A percentile compares a stretch with the other conserved stretches of the same genome.
These are phyloP conservation scores for Corallochytrium limacisporum DNA, from an alignment of 78 protist genomes.

Conservation along the genomic window DNA sequence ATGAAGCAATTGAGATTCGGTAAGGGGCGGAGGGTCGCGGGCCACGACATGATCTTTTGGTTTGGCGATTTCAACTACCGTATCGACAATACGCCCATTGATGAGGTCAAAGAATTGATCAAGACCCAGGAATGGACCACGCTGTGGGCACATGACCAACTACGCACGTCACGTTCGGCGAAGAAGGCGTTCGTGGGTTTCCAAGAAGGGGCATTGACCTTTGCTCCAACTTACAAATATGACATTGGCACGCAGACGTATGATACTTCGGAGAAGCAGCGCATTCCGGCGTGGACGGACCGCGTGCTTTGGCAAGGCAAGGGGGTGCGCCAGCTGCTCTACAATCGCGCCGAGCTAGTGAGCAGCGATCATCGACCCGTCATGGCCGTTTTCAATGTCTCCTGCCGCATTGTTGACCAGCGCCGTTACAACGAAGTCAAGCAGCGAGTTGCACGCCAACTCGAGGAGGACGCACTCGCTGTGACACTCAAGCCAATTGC, in stretches of 20 bases:
- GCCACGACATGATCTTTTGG: conserved; percentile 64
- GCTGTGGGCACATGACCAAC: background rate
- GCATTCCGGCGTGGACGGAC: conserved; percentile 74
- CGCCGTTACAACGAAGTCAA: background rate
- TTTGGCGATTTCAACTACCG: conserved; percentile 83
- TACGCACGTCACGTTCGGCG: background rate
- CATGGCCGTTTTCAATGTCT: background rate
- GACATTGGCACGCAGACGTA: conserved; percentile 25
- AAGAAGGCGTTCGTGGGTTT: conserved; percentile 60
- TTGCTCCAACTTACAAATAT: conserved; percentile 83
- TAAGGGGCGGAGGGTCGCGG: conserved; percentile 7
- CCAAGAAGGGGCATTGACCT: conserved; percentile 56
- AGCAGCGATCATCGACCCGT: conserved; percentile 19
- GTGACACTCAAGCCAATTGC: too few relatives aligned
- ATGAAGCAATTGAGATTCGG: background rate
- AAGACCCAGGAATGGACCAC: background rate
- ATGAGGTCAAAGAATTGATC: background rate
- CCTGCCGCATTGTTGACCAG: background rate
- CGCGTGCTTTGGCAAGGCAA: conserved; percentile 7
- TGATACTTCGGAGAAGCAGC: conserved; percentile 55
- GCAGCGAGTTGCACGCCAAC: background rate
- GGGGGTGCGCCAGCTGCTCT: background rate
- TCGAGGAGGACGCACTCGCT: too few relatives aligned
- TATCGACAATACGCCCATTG: conserved; percentile 31
- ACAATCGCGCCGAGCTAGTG: background rate